Conservation (phyloP, 768 basidiomycete species). For the Tylopilus vinaceipallidus region DNA sequence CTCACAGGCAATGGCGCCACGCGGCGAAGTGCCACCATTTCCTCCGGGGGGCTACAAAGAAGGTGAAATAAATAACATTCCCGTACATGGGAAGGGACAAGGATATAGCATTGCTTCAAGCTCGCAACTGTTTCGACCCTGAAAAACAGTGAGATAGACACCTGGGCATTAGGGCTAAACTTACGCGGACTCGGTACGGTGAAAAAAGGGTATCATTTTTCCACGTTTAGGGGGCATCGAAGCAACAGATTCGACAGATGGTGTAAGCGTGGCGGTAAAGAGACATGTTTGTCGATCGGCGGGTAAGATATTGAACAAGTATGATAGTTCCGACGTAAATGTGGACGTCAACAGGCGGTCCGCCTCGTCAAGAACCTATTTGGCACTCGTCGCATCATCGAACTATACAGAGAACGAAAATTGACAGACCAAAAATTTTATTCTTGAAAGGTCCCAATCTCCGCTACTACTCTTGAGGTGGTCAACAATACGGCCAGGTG, state of each 20-base stretch:
- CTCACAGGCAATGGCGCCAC: slow-evolving; percentile 49
- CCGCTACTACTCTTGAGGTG: slow-evolving; percentile 70
- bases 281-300: slow-evolving; percentile 91
- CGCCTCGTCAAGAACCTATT: slow-evolving; percentile 92
- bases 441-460: slow-evolving; percentile 81
- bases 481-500: slow-evolving; percentile 93
- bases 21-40: slow-evolving; percentile 64
- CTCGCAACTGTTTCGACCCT: slow-evolving; percentile 90
- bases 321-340: slow-evolving; percentile 80
- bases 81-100: slow-evolving; percentile 92
- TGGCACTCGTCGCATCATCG: neutral
- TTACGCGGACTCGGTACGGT: slow-evolving; percentile 73
- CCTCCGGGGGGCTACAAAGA: slow-evolving; percentile 84
- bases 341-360: slow-evolving; percentile 88
- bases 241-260: slow-evolving; percentile 77
- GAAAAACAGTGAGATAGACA: neutral
- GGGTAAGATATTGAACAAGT: slow-evolving; percentile 76
- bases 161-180: slow-evolving; percentile 25
- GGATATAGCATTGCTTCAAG: slow-evolving; percentile 84
- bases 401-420: neutral
- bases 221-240: slow-evolving; percentile 72
- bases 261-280: slow-evolving; percentile 93
- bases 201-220: slow-evolving; percentile 84
- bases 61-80: slow-evolving; percentile 90
- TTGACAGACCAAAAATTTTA: slow-evolving; percentile 74